Conservation (phyloP, 768 basidiomycete genomes). For the Mycena leptocephala region DNA sequence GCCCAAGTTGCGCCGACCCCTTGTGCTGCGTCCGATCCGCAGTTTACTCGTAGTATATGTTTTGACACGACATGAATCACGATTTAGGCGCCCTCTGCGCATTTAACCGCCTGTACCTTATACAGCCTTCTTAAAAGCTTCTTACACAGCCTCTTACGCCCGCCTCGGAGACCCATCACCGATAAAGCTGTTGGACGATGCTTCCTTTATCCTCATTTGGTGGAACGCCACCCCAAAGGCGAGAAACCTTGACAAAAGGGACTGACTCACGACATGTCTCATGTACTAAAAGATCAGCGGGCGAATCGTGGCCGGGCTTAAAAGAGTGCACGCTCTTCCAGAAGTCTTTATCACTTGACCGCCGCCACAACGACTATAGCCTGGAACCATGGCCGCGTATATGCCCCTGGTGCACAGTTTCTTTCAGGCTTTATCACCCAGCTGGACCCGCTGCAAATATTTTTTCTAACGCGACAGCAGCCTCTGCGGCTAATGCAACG, state of each 20-base stretch:
- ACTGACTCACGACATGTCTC: constrained; percentile 21
- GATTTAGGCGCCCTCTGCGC: neutral
- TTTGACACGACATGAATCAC: no score
- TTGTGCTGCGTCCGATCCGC: no score
- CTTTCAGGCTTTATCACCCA: constrained; percentile 12
- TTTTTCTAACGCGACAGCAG: constrained; percentile 13
- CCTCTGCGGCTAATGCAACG: neutral
- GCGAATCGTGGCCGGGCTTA: constrained; percentile 8
- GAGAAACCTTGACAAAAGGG: neutral
- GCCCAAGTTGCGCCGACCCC: no score
- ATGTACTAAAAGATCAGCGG: constrained; percentile 21
- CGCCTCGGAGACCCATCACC: neutral
- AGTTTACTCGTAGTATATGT: no score
- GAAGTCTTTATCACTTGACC: constrained; percentile 29
- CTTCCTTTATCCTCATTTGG: neutral
- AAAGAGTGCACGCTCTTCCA: constrained; percentile 15
- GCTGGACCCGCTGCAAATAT: constrained; percentile 1
- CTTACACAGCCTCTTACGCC: neutral
- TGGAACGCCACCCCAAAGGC: neutral
- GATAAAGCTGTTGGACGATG: neutral
- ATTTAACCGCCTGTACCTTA: neutral
- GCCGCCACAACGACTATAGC: constrained; percentile 4
- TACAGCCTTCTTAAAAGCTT: neutral
- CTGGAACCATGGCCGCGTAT: constrained; percentile 16
- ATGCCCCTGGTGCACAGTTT: constrained; percentile 31